Conservation (phyloP, 2,329 filamentous ascomycete genomes). For the Chrysoporthe puriensis region DNA sequence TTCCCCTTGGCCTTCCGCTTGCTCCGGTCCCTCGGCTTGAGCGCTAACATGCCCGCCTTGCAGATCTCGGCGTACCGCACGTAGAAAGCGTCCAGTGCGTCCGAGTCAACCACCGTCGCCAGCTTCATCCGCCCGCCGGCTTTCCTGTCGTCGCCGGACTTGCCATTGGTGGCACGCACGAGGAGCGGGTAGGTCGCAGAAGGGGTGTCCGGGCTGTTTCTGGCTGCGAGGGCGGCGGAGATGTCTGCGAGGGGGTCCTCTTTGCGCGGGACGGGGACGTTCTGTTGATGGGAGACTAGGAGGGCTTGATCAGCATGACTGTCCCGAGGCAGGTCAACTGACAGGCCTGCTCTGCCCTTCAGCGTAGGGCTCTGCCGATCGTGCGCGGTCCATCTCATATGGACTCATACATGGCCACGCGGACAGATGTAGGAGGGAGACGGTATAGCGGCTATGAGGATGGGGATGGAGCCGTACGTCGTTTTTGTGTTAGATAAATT, state of each 20-base stretch:
- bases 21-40: constrained; percentile 91
- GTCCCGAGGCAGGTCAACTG: background rate
- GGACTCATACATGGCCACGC: background rate
- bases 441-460: background rate
- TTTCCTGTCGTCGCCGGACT: constrained; percentile 54
- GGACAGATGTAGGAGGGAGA: background rate
- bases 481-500: constrained; percentile 77
- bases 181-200: constrained; percentile 60
- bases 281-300: constrained; percentile 50
- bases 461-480: constrained; percentile 52
- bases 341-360: background rate
- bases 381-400: background rate
- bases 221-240: constrained; percentile 53
- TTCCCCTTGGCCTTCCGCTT: constrained; percentile 79
- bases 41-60: constrained; percentile 81
- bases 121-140: constrained; percentile 69
- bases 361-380: background rate
- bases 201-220: constrained; percentile 27
- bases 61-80: constrained; percentile 85
- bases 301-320: background rate
- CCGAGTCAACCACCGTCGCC: constrained; percentile 79
- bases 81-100: constrained; percentile 81
- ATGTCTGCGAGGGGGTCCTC: constrained; percentile 64
- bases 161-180: constrained; percentile 83
- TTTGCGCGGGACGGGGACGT: constrained; percentile 46